Evolutionary conservation across 345 rosid species (phyloP).

Genomic region (Murraya koenigii): DNA sequence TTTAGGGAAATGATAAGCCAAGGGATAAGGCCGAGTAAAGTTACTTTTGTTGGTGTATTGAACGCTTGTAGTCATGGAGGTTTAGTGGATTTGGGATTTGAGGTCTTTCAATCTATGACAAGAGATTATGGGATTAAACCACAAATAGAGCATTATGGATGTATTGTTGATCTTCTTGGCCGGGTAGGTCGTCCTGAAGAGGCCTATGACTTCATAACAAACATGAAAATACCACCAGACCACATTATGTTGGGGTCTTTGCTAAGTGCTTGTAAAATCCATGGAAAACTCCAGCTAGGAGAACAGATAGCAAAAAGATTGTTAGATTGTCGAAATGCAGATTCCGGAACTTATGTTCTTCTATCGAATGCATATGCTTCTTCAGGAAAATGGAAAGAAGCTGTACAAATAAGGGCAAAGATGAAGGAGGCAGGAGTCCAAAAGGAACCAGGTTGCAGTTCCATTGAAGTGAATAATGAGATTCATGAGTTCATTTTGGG

Average conservation of each 20-base stretch:
- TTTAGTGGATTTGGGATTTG: conserved; percentile 47
- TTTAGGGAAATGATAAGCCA: conserved; percentile 41
- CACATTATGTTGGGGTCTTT: conserved; percentile 60
- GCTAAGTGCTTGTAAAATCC: conserved; percentile 61
- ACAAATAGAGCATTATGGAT: conserved; percentile 61
- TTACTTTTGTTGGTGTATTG: conserved; percentile 55
- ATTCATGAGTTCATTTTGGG: conserved; percentile 61
- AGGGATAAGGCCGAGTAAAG: conserved; percentile 43
- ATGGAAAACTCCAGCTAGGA: conserved; percentile 50
- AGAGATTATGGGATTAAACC: conserved; percentile 47
- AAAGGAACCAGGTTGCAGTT: conserved; percentile 73
- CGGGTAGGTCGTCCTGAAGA: conserved; percentile 48
- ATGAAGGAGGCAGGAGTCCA: conserved; percentile 54
- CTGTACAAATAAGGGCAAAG: conserved; percentile 40
- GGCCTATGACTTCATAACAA: conserved; percentile 38
- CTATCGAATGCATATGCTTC: conserved; percentile 54
- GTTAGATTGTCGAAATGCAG: conserved; percentile 35
- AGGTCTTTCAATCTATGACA: conserved; percentile 49
- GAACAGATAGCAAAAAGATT: conserved; percentile 42
- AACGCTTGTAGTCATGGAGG: conserved; percentile 76
- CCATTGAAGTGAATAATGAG: conserved; percentile 47
- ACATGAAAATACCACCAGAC: conserved; percentile 49
- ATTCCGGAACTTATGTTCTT: conserved; percentile 54
- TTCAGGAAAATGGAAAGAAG: conserved; percentile 59
- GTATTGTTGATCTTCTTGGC: conserved; percentile 67